These are phyloP conservation scores for Heterococcus sp. DNA, from an alignment of 108 stramenopile genomes.

Conservation along the genomic window DNA sequence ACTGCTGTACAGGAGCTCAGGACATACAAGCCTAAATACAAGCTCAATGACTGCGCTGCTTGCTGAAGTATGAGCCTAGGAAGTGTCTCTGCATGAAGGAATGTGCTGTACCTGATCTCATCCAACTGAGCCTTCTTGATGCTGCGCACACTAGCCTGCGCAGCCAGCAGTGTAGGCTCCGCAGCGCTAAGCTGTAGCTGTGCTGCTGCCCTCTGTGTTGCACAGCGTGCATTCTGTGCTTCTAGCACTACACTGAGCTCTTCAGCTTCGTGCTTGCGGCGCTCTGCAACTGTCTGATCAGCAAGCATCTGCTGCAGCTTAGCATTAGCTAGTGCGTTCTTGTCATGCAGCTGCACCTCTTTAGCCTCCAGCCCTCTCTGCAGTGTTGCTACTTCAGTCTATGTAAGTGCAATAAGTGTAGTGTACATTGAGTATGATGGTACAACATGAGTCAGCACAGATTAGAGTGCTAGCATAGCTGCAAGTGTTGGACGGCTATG, in stretches of 20 bases:
- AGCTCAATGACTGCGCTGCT: not conserved
- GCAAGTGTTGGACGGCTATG: no score
- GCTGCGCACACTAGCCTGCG: conserved; percentile 77
- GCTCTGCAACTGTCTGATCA: conserved; percentile 92
- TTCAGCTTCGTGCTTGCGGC: conserved; percentile 84
- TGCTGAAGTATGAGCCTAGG: not conserved
- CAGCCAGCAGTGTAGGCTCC: conserved; percentile 86
- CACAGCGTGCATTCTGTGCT: conserved; percentile 66
- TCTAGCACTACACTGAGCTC: conserved; percentile 77
- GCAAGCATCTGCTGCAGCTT: conserved; percentile 97
- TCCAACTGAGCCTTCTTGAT: conserved; percentile 95
- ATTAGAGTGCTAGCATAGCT: no score
- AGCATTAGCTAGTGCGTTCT: conserved; percentile 82
- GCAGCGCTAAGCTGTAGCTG: conserved; percentile 89
- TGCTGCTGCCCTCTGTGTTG: conserved; percentile 52
- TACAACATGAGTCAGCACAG: no score
- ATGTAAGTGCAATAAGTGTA: no score
- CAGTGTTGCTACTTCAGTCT: conserved; percentile 1
- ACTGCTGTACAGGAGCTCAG: no score
- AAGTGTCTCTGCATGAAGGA: not conserved
- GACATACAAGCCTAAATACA: no score
- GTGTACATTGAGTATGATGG: no score
- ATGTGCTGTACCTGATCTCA: conserved; percentile 62
- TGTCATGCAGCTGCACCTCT: conserved; percentile 70
- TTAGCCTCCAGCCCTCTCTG: conserved; percentile 70